phyloP scores from a whole-genome alignment of 768 basidiomycete genomes.

The Lactarius sp. region DNA sequence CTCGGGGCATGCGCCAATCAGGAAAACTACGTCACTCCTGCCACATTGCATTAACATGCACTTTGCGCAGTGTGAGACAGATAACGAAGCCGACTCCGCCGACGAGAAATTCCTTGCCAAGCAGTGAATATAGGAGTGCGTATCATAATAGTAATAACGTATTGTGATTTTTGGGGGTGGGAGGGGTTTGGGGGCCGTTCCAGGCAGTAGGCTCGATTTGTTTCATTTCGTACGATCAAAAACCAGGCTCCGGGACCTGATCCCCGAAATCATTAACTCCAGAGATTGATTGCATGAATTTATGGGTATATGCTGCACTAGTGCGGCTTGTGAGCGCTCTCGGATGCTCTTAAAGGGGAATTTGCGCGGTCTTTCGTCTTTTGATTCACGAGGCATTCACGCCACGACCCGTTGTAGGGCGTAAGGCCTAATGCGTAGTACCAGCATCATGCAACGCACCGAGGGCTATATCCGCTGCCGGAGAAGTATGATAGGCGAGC shows the following conservation, averaged over 20 bases:
- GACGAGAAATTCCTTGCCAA: too few relatives aligned
- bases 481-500: not conserved
- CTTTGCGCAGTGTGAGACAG: too few relatives aligned
- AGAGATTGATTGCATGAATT: not conserved
- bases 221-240: not conserved
- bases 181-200: too few relatives aligned
- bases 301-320: not conserved
- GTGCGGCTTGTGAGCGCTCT: not conserved
- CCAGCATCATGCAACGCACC: not conserved
- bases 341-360: not conserved
- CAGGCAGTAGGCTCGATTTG: not conserved
- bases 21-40: too few relatives aligned
- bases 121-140: too few relatives aligned
- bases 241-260: not conserved
- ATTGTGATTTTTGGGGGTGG: too few relatives aligned
- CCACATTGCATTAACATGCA: too few relatives aligned
- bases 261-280: not conserved
- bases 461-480: not conserved
- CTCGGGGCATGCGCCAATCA: too few relatives aligned
- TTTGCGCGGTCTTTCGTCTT: too few relatives aligned
- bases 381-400: not conserved
- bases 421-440: not conserved
- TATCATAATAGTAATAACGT: too few relatives aligned
- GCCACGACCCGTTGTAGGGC: not conserved
- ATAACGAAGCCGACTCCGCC: too few relatives aligned